A percentile compares a stretch with the other conserved stretches of the same genome.
Evolutionary conservation across 306 rosid genomes (phyloP).

Genomic region (Medicago lupulina): DNA sequence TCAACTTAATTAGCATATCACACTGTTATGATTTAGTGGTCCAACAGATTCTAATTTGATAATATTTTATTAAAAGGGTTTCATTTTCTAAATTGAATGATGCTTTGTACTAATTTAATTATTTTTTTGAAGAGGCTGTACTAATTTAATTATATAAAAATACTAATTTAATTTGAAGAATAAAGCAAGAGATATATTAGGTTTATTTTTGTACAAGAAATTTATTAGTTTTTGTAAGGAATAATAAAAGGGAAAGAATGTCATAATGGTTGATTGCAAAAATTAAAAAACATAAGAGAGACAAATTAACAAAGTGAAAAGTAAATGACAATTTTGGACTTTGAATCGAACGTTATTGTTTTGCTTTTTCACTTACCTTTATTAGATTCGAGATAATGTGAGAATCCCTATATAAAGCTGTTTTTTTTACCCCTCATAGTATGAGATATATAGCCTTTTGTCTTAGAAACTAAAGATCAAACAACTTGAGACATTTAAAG

Average conservation of each 20-base stretch:
- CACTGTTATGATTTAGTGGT: conserved; percentile 82
- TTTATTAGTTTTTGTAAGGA: conserved; percentile 12
- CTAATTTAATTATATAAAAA: no score
- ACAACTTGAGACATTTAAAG: conserved; percentile 35
- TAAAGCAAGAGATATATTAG: conserved; percentile 28
- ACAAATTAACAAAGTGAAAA: conserved; percentile 31
- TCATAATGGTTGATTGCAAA: background rate
- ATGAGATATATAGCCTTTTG: conserved; percentile 42
- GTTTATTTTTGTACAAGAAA: no score
- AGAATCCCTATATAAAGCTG: conserved; percentile 62
- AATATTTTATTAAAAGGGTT: conserved; percentile 20
- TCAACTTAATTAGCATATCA: conserved; percentile 70
- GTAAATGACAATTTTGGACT: conserved; percentile 39
- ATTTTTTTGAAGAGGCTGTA: no score
- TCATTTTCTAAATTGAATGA: conserved; percentile 32
- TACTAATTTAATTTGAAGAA: conserved; percentile 37
- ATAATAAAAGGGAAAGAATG: background rate
- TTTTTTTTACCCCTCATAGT: conserved; percentile 8
- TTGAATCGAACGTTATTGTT: conserved; percentile 27
- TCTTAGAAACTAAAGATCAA: conserved; percentile 22
- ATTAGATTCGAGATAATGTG: conserved; percentile 45
- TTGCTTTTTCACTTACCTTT: conserved; percentile 28
- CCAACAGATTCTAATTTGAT: conserved; percentile 47
- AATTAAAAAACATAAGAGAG: background rate
- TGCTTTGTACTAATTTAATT: conserved; percentile 38